phyloP scores from a whole-genome alignment of 2,329 filamentous ascomycete species.

The Diaporthe sp. region DNA sequence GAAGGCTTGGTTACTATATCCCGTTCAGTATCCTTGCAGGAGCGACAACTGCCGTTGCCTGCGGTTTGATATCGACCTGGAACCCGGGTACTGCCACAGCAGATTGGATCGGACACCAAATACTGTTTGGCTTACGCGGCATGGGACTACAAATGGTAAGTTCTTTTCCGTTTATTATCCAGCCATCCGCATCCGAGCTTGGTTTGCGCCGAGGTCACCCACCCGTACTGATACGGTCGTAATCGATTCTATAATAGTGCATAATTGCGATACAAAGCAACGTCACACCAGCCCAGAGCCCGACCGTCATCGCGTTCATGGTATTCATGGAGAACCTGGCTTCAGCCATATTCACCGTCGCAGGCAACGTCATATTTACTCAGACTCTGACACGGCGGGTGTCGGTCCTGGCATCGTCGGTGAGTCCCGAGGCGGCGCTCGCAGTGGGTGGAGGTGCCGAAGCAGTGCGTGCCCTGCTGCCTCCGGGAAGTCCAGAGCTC shows the following conservation, averaged over 20 bases:
- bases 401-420: slow-evolving; percentile 10
- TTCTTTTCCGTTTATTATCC: too few relatives aligned
- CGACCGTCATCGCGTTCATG: slow-evolving; percentile 59
- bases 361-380: slow-evolving; percentile 1
- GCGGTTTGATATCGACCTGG: slow-evolving; percentile 66
- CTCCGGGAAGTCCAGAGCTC: slow-evolving; percentile 2
- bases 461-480: slow-evolving; percentile 1
- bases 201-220: too few relatives aligned
- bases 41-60: slow-evolving; percentile 54
- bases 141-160: slow-evolving; percentile 53
- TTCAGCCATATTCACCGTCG: slow-evolving; percentile 67
- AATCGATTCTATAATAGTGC: slow-evolving; percentile 45
- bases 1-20: slow-evolving; percentile 53
- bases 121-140: slow-evolving; percentile 56
- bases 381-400: not conserved
- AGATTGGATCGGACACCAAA: slow-evolving; percentile 69
- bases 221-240: too few relatives aligned
- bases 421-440: slow-evolving; percentile 5
- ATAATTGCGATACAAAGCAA: slow-evolving; percentile 57
- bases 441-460: not conserved
- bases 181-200: too few relatives aligned
- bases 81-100: slow-evolving; percentile 55
- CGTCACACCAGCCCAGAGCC: slow-evolving; percentile 55
- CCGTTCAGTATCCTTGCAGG: slow-evolving; percentile 53
- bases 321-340: slow-evolving; percentile 73